Evolutionary conservation across 2,329 filamentous ascomycete species (phyloP).

Genomic region (Alternaria infectoria): DNA sequence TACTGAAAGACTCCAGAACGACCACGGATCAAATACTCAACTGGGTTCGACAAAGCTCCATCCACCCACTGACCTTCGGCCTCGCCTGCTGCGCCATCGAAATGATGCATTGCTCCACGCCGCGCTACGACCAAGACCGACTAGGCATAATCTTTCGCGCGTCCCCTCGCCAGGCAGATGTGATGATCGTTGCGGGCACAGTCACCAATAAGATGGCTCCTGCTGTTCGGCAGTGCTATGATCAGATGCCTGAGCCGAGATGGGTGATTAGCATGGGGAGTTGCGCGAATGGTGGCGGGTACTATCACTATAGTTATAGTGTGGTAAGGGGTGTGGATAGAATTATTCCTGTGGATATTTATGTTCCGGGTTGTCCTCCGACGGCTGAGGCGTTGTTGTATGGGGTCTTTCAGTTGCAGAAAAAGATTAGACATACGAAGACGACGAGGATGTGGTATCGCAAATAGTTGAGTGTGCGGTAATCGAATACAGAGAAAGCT

Average conservation of each 20-base stretch:
- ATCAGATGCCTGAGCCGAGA: slow-evolving; percentile 91
- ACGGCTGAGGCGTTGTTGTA: slow-evolving; percentile 63
- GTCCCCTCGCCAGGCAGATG: slow-evolving; percentile 85
- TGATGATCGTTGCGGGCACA: slow-evolving; percentile 93
- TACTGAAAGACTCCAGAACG: slow-evolving; percentile 59
- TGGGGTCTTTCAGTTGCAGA: slow-evolving; percentile 77
- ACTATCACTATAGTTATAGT: slow-evolving; percentile 85
- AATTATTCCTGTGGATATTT: slow-evolving; percentile 80
- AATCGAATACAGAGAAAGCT: too few relatives aligned
- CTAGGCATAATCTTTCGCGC: slow-evolving; percentile 91
- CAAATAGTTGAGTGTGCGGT: too few relatives aligned
- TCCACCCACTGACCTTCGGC: slow-evolving; percentile 90
- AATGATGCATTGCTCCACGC: slow-evolving; percentile 92
- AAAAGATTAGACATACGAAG: slow-evolving; percentile 71
- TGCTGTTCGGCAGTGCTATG: slow-evolving; percentile 86
- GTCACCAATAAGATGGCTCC: slow-evolving; percentile 96
- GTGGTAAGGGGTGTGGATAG: slow-evolving; percentile 79
- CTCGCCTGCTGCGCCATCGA: slow-evolving; percentile 90
- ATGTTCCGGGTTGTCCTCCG: slow-evolving; percentile 75
- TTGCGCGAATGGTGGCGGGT: slow-evolving; percentile 83
- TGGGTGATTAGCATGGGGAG: slow-evolving; percentile 88
- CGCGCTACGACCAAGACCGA: slow-evolving; percentile 88
- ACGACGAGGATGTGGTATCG: slow-evolving; percentile 66
- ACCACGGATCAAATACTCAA: slow-evolving; percentile 82
- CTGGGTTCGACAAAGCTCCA: slow-evolving; percentile 83